These are phyloP conservation scores for Neurospora sublineolata DNA, from an alignment of 495 filamentous ascomycete species.

Conservation along the genomic window DNA sequence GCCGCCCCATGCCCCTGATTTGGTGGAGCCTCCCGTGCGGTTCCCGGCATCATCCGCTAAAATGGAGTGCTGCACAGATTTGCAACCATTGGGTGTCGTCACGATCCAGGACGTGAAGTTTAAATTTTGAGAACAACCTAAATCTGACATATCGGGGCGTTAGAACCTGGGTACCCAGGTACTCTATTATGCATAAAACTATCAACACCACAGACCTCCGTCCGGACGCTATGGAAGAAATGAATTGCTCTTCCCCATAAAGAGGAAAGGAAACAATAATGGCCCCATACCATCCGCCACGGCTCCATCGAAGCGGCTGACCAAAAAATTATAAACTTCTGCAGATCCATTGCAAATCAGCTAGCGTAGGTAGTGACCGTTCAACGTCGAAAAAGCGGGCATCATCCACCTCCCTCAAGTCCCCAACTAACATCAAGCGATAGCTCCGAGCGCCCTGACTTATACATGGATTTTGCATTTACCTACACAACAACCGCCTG, in stretches of 20 bases:
- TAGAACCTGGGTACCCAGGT: no score
- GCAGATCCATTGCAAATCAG: neutral
- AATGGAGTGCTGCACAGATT: neutral
- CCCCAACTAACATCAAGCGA: neutral
- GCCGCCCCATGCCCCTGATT: neutral
- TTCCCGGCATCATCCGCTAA: neutral
- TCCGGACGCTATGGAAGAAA: neutral
- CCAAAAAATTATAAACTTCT: neutral
- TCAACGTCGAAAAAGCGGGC: neutral
- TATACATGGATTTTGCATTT: neutral
- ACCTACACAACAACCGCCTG: no score
- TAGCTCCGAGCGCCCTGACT: neutral
- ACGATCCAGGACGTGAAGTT: neutral
- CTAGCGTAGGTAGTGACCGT: neutral
- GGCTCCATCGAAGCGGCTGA: neutral
- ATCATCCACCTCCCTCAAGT: neutral
- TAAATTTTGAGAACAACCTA: neutral
- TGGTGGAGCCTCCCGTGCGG: neutral
- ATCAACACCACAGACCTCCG: neutral
- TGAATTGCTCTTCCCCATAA: neutral
- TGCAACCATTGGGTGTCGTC: neutral
- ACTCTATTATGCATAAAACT: neutral
- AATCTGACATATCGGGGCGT: no score
- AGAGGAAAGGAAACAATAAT: neutral
- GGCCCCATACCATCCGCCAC: neutral